Evolutionary conservation across 148 eudicot genomes (phyloP).

Genomic region (Nepenthes mirabilis): DNA sequence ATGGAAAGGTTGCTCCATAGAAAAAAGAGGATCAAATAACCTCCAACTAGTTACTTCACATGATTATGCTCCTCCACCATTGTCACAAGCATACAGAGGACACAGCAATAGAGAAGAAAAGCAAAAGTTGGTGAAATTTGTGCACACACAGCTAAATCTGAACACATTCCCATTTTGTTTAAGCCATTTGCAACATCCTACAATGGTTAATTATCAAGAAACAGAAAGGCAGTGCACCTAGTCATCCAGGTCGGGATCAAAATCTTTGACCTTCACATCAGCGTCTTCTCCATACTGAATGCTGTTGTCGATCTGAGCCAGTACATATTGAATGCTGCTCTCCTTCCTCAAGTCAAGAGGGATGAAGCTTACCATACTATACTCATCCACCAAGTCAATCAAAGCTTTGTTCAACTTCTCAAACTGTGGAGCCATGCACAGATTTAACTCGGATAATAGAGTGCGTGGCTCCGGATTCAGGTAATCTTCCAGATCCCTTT

Average conservation of each 20-base stretch:
- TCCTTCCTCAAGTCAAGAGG: slow-evolving; percentile 86
- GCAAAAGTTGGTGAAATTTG: too few species aligned
- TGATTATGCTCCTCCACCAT: too few species aligned
- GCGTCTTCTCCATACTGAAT: slow-evolving; percentile 92
- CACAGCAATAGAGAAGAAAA: too few species aligned
- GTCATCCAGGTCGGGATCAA: slow-evolving; percentile 50
- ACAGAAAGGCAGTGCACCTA: background rate
- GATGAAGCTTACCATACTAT: slow-evolving; percentile 83
- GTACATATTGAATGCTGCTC: slow-evolving; percentile 57
- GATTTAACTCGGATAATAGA: slow-evolving; percentile 61
- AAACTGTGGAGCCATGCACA: slow-evolving; percentile 71
- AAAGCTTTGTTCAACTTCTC: slow-evolving; percentile 78
- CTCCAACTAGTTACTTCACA: too few species aligned
- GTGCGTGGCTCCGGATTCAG: slow-evolving; percentile 60
- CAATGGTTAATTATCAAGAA: background rate
- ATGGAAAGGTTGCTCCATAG: too few species aligned
- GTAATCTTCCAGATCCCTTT: slow-evolving; percentile 68
- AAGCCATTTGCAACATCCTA: too few species aligned
- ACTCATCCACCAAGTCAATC: slow-evolving; percentile 80
- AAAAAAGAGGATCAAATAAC: too few species aligned
- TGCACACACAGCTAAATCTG: too few species aligned
- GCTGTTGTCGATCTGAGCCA: slow-evolving; percentile 59
- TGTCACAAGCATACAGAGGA: too few species aligned
- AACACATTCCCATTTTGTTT: too few species aligned
- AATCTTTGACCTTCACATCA: slow-evolving; percentile 85